phyloP scores from a whole-genome alignment of 2,329 filamentous ascomycete genomes.

The Fusarium metavorans region DNA sequence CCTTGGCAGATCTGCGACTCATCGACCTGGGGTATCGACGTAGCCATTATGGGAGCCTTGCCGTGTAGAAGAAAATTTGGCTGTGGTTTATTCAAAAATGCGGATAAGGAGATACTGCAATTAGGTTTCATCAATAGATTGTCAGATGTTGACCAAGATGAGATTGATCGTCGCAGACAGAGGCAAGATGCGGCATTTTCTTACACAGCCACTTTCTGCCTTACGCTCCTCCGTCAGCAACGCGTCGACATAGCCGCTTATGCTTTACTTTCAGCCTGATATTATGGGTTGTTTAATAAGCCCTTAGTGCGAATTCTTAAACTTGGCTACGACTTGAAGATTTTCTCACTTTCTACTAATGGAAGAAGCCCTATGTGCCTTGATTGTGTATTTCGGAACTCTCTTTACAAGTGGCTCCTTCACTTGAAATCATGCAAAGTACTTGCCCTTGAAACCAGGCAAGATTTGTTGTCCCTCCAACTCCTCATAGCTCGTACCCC shows the following conservation, averaged over 20 bases:
- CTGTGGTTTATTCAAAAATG: neutral
- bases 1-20: neutral
- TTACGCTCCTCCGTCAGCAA: neutral
- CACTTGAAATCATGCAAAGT: slow-evolving; percentile 14
- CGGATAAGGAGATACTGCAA: neutral
- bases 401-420: neutral
- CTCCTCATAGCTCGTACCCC: slow-evolving; percentile 41
- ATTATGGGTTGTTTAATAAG: neutral
- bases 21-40: neutral
- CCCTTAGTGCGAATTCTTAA: neutral
- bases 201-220: neutral
- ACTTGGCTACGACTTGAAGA: neutral
- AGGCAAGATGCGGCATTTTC: neutral
- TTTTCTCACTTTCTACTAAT: neutral
- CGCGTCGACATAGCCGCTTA: neutral
- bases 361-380: neutral
- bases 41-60: neutral
- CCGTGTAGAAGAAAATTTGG: neutral
- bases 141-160: neutral
- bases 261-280: neutral
- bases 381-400: neutral
- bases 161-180: neutral
- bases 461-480: slow-evolving; percentile 49
- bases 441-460: slow-evolving; percentile 49
- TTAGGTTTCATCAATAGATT: neutral